Evolutionary conservation across 345 rosid species (phyloP), one percentile per base, ranked within the genome.

Genomic region (Populus simonii): DNA sequence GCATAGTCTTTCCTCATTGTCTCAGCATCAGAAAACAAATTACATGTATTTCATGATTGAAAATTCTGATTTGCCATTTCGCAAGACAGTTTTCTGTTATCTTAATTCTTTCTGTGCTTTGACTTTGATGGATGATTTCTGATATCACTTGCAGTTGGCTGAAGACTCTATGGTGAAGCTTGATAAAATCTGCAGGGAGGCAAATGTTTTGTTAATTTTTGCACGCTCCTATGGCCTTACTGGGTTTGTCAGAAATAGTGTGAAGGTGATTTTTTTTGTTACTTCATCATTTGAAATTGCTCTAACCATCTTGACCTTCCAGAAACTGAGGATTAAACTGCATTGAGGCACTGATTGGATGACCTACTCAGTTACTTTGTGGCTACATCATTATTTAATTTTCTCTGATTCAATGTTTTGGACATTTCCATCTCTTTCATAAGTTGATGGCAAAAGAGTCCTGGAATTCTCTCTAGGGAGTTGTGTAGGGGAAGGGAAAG

Each of bases 211-310:
- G 93, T 82, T 96, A 89, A 84, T 93, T 76, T 91, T 96, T 85
- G 98, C 93, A 76, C 98, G 99, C 76, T 91, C 98, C 51, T 96
- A 96, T 77, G 99, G 98, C 80, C 94, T 96, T 85, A 83, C 93
- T 75, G 99, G 99, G 70, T 79, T 92, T 84, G 95, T 92, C 79
- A 92, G 97, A 63, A 84, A 89, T 80, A 89, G 97, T 86, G 90
- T 92, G 72, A 93, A 96, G 97, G 99, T 96, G 84, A 70, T 59
- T 39, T 81, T 33, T 41, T 31, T 49, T 31, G 17, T 62, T 39
- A 43, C 62, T 73, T 39, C 62, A 66, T 39, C 31, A 15, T 79
- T 61, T 53, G 69, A 38, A 69, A 23, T 62, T 63, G 68, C 68
- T 63, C 57, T 55, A 2, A 62, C 74, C 23, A 6, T 36, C 43